These are phyloP conservation scores for Hammondia hammondi DNA, from an alignment of 169 alveolate genomes.

Conservation along the genomic window DNA sequence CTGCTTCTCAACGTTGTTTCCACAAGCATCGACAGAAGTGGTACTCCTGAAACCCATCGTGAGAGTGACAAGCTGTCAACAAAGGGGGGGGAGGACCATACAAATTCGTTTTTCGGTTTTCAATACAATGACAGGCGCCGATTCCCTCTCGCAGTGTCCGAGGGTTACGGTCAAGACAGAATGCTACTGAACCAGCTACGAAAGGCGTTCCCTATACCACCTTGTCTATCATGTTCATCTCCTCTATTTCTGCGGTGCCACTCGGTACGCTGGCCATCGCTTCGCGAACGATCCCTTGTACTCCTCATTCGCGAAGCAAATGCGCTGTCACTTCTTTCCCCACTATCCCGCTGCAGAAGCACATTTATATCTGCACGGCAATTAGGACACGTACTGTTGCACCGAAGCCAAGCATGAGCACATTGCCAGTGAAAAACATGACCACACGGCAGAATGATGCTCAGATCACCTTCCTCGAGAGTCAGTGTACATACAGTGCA, in stretches of 20 bases:
- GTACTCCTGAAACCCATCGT: too few relatives aligned
- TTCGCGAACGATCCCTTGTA: background rate
- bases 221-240: background rate
- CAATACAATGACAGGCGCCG: too few relatives aligned
- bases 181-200: background rate
- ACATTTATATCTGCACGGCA: constrained; percentile 70
- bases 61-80: too few relatives aligned
- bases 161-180: background rate
- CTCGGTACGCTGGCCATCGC: background rate
- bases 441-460: constrained; percentile 73
- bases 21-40: too few relatives aligned
- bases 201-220: background rate
- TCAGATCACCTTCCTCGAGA: constrained; percentile 47
- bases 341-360: background rate
- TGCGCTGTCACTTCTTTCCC: background rate
- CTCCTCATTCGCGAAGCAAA: background rate
- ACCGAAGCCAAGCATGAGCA: constrained; percentile 74
- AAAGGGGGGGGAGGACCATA: too few relatives aligned
- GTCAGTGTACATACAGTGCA: constrained; percentile 78
- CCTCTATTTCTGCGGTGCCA: background rate
- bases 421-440: constrained; percentile 79
- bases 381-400: constrained; percentile 78
- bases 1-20: too few relatives aligned
- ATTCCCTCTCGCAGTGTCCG: too few relatives aligned
- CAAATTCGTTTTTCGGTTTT: too few relatives aligned